Evolutionary conservation across 2,329 filamentous ascomycete species (phyloP).

Genomic region (Alternaria sp.): DNA sequence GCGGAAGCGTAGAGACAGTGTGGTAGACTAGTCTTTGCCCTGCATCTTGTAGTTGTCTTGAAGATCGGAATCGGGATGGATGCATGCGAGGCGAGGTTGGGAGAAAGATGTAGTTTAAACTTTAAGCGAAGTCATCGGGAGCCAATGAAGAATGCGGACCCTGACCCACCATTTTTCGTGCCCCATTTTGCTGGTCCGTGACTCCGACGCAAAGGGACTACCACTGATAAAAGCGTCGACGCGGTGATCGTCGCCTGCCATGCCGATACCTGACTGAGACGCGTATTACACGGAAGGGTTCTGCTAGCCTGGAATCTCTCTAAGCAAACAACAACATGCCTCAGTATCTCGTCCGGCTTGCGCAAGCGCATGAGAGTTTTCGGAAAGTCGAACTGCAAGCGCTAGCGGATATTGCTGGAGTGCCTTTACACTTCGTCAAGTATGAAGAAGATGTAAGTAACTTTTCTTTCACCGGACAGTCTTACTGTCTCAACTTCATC

Average conservation of each 20-base stretch:
- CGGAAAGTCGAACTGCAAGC: constrained; percentile 83
- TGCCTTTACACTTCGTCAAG: constrained; percentile 73
- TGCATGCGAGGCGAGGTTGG: background rate
- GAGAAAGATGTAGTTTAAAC: background rate
- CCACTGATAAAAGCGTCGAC: background rate
- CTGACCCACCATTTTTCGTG: constrained; percentile 20
- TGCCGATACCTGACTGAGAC: constrained; percentile 31
- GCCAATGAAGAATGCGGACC: constrained; percentile 14
- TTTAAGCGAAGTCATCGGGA: constrained; percentile 13
- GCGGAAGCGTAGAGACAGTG: background rate
- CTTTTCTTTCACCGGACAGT: background rate
- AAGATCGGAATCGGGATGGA: background rate
- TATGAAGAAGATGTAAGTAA: constrained; percentile 75
- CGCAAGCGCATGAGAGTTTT: constrained; percentile 90
- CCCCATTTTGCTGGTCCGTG: constrained; percentile 13
- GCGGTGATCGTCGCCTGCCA: constrained; percentile 2
- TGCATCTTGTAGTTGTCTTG: background rate
- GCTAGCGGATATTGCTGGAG: constrained; percentile 70
- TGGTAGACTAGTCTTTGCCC: background rate
- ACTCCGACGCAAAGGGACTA: constrained; percentile 15
- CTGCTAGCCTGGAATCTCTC: background rate
- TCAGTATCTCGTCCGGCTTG: constrained; percentile 89
- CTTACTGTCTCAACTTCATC: background rate
- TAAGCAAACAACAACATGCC: constrained; percentile 31
- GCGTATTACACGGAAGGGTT: background rate